phyloP scores from a whole-genome alignment of 2,329 filamentous ascomycete species.

The Penicillium olsonii region DNA sequence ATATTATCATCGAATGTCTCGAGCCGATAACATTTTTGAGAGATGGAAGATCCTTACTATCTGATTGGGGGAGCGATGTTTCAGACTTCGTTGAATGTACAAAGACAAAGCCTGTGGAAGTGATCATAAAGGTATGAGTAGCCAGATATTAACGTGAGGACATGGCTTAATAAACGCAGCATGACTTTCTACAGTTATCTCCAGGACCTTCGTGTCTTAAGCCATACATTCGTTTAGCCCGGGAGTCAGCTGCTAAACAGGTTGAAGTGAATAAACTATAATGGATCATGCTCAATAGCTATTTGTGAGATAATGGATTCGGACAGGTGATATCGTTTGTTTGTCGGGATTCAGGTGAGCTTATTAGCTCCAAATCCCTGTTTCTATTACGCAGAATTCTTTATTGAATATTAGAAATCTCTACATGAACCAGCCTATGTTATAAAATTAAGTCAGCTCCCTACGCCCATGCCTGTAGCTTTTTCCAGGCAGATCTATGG shows the following conservation, averaged over 20 bases:
- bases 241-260: constrained; percentile 9
- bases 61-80: constrained; percentile 3
- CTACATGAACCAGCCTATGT: no score
- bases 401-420: no score
- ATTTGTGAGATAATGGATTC: no score
- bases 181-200: constrained; percentile 17
- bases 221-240: constrained; percentile 16
- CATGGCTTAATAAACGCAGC: constrained; percentile 7
- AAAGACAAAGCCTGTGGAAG: constrained; percentile 1
- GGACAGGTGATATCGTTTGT: no score
- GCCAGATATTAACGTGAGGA: neutral
- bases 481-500: no score
- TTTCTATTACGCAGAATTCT: no score
- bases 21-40: constrained; percentile 11
- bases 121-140: constrained; percentile 8
- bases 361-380: no score
- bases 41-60: constrained; percentile 4
- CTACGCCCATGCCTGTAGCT: no score
- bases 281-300: no score
- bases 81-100: constrained; percentile 12
- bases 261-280: constrained; percentile 1
- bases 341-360: no score
- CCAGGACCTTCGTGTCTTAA: constrained; percentile 15
- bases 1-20: constrained; percentile 16
- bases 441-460: no score